Evolutionary conservation across 2,329 filamentous ascomycete genomes (phyloP).

Genomic region (Colletotrichum salicis): DNA sequence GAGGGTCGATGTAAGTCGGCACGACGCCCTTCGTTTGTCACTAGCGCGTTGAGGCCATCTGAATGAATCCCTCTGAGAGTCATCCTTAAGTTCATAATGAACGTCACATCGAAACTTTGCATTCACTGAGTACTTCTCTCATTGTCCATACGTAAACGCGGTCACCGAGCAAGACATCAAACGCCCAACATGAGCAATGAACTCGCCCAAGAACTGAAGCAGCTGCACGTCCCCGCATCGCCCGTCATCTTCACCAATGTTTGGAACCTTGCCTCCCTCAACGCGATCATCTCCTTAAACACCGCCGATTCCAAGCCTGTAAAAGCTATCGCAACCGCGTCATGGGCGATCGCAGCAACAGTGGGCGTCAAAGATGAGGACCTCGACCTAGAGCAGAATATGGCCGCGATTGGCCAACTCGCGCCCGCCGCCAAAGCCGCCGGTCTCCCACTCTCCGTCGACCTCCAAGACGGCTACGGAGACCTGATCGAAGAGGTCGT

Average conservation of each 20-base stretch:
- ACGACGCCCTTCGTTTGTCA: background rate
- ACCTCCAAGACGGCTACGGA: constrained; percentile 71
- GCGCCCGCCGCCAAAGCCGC: constrained; percentile 52
- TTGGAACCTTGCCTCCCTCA: constrained; percentile 63
- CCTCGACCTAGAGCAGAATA: constrained; percentile 61
- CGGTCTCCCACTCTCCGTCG: constrained; percentile 63
- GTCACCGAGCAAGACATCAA: background rate
- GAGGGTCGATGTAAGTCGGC: background rate
- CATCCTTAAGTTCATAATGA: background rate
- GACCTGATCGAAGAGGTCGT: constrained; percentile 57
- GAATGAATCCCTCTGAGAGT: background rate
- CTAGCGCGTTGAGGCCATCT: background rate
- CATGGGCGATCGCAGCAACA: constrained; percentile 60
- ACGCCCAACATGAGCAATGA: constrained; percentile 38
- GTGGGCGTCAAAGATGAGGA: constrained; percentile 58
- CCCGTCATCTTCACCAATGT: constrained; percentile 67
- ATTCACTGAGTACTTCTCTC: too few relatives aligned
- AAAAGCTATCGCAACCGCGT: constrained; percentile 60
- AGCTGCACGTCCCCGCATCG: constrained; percentile 60
- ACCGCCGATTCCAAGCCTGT: constrained; percentile 45
- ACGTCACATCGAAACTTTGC: background rate
- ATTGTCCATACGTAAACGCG: background rate
- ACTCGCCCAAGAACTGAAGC: constrained; percentile 49
- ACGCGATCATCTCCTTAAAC: constrained; percentile 55
- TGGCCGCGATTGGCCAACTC: constrained; percentile 58